Percentiles rank a stretch among this genome's conserved stretches.
These are phyloP conservation scores for Sarocladium strictum DNA, from an alignment of 2,329 filamentous ascomycete species.

Conservation along the genomic window DNA sequence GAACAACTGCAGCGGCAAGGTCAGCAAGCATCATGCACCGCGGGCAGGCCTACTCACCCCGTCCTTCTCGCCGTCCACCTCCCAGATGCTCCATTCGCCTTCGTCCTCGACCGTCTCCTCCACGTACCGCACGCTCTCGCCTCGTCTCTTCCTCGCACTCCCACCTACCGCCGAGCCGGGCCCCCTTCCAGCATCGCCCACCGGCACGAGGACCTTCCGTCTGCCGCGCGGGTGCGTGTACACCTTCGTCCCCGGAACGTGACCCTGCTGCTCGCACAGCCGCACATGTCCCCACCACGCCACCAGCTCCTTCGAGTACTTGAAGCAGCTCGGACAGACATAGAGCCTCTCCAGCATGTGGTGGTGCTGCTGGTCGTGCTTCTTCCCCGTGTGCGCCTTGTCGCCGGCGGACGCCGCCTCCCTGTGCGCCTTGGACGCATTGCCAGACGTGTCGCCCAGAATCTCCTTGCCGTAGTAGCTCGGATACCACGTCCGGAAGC, in stretches of 20 bases:
- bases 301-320: conserved; percentile 66
- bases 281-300: conserved; percentile 53
- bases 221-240: conserved; percentile 56
- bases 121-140: conserved; percentile 29
- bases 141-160: conserved; percentile 30
- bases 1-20: conserved; percentile 53
- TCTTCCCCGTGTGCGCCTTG: background rate
- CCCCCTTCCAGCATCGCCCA: conserved; percentile 14
- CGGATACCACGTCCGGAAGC: conserved; percentile 88
- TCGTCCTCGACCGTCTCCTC: conserved; percentile 48
- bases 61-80: conserved; percentile 84
- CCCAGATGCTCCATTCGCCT: conserved; percentile 80
- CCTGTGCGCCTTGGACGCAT: conserved; percentile 21
- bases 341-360: conserved; percentile 63
- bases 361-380: conserved; percentile 23
- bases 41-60: conserved; percentile 45
- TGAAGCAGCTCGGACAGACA: conserved; percentile 91
- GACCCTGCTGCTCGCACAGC: conserved; percentile 45
- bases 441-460: conserved; percentile 42
- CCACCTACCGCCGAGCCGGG: conserved; percentile 21
- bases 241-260: conserved; percentile 63
- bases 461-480: conserved; percentile 79
- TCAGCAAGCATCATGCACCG: background rate
- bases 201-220: conserved; percentile 28
- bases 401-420: conserved; percentile 16